Evolutionary conservation across 2,329 filamentous ascomycete species (phyloP), one percentile per base, ranked within the genome.

Genomic region (Cladosporium sp.): DNA sequence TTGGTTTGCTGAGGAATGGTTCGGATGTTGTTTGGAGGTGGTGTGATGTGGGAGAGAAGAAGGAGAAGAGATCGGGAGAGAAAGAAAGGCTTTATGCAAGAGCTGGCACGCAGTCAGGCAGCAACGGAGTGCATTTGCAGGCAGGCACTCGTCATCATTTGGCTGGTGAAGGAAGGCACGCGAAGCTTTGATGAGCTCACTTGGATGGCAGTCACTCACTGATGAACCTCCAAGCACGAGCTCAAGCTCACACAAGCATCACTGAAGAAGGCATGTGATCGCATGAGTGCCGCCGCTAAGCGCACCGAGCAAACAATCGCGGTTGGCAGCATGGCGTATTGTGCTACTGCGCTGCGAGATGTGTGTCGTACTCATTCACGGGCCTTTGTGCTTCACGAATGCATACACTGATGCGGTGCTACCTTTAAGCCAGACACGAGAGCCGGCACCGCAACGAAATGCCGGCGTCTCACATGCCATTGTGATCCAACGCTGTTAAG

Each of bases 41-140:
- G 48, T 51, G 46, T 30, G 63, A n/a, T 34, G 49, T 39, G 21
- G 53, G 28, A 23, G 49, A 56, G 28, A 46, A 64, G 58, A 64
- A 66, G 43, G 64, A 58, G 51, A 63, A 67, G 43, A 65, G 60
- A 30, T 28, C 25, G 11, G 48, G 23, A 32, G 16, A 32, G 39
- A 59, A 46, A 28, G 21, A 36, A 58, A 58, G 56, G 32, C 56
- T 54, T 54, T 54, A 54, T 30, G 51, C 26, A n/a, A 21, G 51
- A 28, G 26, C 26, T 28, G 51, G 26, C 18, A 30, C 26, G 30
- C 18, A 18, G 30, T 28, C 28, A 54, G 51, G 51, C 51, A 54
- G 26, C 25, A 26, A 28, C 51, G 51, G 30, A 28, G 26, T 3
- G 39, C 51, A 30, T 32, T 26, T 54, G 51, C 39, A 46, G 39